phyloP scores from a whole-genome alignment of 306 rosid species.

The Trifolium repens region DNA sequence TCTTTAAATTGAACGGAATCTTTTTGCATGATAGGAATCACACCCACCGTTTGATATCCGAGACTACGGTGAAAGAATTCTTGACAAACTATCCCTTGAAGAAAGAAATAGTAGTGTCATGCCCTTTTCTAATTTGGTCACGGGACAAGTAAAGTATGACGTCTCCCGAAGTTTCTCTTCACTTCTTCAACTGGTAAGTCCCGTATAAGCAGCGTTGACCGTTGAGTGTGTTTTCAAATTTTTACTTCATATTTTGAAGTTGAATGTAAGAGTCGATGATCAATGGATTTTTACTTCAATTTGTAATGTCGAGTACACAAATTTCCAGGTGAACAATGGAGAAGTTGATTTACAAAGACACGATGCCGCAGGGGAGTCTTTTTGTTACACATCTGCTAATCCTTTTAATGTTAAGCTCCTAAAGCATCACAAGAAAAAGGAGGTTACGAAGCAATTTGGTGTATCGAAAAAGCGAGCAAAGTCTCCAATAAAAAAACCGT shows the following conservation, averaged over 20 bases:
- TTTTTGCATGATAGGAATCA: constrained; percentile 61
- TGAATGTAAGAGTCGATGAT: constrained; percentile 15
- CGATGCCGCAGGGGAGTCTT: constrained; percentile 50
- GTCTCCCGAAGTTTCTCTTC: constrained; percentile 94
- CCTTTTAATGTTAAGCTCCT: constrained; percentile 76
- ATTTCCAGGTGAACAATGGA: constrained; percentile 86
- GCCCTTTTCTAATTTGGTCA: constrained; percentile 72
- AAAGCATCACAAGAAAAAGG: constrained; percentile 48
- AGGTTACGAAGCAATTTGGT: constrained; percentile 33
- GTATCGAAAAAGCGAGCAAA: constrained; percentile 59
- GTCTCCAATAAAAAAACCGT: constrained; percentile 59
- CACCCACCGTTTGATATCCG: constrained; percentile 85
- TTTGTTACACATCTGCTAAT: constrained; percentile 64
- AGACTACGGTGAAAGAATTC: constrained; percentile 70
- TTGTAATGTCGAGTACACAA: background rate
- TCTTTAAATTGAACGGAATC: constrained; percentile 38
- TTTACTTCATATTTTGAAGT: constrained; percentile 32
- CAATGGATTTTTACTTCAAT: background rate
- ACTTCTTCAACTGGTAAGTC: constrained; percentile 84
- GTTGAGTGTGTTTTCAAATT: constrained; percentile 7
- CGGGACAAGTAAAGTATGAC: constrained; percentile 69
- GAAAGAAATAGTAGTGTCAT: constrained; percentile 48
- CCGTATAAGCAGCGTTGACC: constrained; percentile 18
- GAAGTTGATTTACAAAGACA: constrained; percentile 67
- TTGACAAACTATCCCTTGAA: constrained; percentile 67